phyloP scores from a whole-genome alignment of 176 grass and related monocot species.

The Areca catechu region DNA sequence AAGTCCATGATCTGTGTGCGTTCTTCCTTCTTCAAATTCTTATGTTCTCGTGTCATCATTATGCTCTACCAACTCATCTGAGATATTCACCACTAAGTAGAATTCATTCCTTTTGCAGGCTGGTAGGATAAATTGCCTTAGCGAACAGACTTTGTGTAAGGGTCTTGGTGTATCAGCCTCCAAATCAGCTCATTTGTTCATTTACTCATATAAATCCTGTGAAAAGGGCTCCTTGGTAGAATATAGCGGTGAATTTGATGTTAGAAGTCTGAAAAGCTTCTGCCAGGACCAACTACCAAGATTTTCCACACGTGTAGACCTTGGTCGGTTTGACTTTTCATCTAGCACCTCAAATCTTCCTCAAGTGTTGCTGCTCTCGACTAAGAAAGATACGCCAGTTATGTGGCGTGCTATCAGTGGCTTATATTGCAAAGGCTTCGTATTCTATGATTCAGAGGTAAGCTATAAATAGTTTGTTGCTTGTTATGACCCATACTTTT shows the following conservation, averaged over 20 bases:
- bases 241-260: constrained; percentile 62
- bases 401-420: constrained; percentile 91
- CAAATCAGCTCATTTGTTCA: constrained; percentile 59
- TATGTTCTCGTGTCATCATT: background rate
- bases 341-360: constrained; percentile 44
- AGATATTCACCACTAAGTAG: background rate
- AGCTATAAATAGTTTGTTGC: background rate
- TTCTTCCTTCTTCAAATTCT: background rate
- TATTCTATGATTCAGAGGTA: constrained; percentile 87
- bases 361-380: constrained; percentile 66
- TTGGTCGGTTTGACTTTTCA: constrained; percentile 48
- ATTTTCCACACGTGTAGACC: constrained; percentile 70
- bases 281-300: constrained; percentile 80
- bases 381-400: constrained; percentile 76
- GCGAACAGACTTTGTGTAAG: constrained; percentile 61
- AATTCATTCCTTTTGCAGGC: constrained; percentile 38
- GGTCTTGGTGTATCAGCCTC: constrained; percentile 36
- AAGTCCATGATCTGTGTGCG: background rate
- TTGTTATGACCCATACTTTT: too few species aligned
- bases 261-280: constrained; percentile 81
- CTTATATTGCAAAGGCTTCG: constrained; percentile 46
- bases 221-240: constrained; percentile 72
- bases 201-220: constrained; percentile 61
- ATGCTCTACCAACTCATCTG: background rate
- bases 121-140: constrained; percentile 71